Conservation (phyloP, 306 rosid genomes). For the Glycine tomentella region DNA sequence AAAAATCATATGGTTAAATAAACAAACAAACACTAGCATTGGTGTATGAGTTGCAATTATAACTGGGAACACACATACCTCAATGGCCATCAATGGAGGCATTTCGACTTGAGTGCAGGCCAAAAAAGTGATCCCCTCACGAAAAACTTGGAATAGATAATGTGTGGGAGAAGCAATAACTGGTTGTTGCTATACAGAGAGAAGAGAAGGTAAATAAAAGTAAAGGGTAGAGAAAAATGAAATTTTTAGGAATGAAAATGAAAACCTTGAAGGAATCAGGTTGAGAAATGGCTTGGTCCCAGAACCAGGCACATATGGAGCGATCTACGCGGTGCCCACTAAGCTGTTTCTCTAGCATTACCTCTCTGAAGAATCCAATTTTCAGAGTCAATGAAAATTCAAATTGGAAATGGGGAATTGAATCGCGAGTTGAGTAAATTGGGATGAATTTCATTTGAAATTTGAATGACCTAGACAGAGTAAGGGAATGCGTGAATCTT, state of each 20-base stretch:
- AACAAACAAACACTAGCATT: slow-evolving; percentile 12
- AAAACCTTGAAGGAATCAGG: slow-evolving; percentile 84
- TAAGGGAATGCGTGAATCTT: slow-evolving; percentile 25
- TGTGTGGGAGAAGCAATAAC: slow-evolving; percentile 97
- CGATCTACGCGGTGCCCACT: slow-evolving; percentile 97
- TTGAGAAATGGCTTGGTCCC: slow-evolving; percentile 85
- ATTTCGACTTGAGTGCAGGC: slow-evolving; percentile 98
- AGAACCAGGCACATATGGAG: slow-evolving; percentile 90
- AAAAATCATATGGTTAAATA: slow-evolving; percentile 59
- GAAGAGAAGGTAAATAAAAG: not conserved
- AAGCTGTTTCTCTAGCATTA: slow-evolving; percentile 95
- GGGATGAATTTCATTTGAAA: not conserved
- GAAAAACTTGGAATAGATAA: slow-evolving; percentile 90
- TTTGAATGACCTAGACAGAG: not conserved
- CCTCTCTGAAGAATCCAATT: slow-evolving; percentile 67
- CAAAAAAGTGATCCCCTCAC: slow-evolving; percentile 91
- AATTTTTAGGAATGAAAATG: not conserved
- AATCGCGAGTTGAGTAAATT: not conserved
- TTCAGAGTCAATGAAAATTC: slow-evolving; percentile 14
- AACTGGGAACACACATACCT: slow-evolving; percentile 68
- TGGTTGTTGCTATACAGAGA: slow-evolving; percentile 69
- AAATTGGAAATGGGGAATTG: not conserved
- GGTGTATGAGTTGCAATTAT: not conserved
- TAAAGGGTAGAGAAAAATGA: not conserved
- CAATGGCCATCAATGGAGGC: slow-evolving; percentile 97